Conservation (phyloP, 331 rosid genomes). For the Malus hybrid region DNA sequence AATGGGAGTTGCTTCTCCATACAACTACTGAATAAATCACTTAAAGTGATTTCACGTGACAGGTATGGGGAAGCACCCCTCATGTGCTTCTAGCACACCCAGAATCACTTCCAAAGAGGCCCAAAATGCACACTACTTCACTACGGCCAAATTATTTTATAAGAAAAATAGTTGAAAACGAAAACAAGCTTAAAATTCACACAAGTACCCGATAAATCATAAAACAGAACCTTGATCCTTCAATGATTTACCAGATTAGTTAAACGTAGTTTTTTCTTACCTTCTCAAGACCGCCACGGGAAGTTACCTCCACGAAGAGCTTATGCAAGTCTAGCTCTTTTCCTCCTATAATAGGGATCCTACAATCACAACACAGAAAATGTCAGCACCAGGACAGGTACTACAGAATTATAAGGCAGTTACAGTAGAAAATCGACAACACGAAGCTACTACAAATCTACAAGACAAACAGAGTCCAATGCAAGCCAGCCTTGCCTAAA, state of each 20-base stretch:
- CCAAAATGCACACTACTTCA: not conserved
- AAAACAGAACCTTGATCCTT: not conserved
- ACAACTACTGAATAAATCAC: not conserved
- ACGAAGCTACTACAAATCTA: not conserved
- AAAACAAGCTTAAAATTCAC: not conserved
- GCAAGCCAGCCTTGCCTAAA: not conserved
- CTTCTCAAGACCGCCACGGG: slow-evolving; percentile 76
- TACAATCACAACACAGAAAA: slow-evolving; percentile 4
- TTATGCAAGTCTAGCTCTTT: slow-evolving; percentile 72
- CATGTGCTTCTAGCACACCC: no score
- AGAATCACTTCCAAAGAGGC: no score
- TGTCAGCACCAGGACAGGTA: not conserved
- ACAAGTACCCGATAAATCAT: not conserved
- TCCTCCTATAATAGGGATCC: slow-evolving; percentile 85
- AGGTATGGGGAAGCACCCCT: no score
- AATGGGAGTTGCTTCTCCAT: no score
- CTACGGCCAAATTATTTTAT: not conserved
- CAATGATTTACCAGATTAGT: not conserved
- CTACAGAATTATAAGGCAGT: not conserved
- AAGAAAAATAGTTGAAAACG: not conserved
- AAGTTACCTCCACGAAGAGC: slow-evolving; percentile 73
- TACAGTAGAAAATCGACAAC: not conserved
- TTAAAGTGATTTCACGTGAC: no score
- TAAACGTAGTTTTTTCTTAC: slow-evolving; percentile 26
- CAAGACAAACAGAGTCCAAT: not conserved